These are phyloP conservation scores for Aureobasidium namibiae DNA, from an alignment of 2,329 filamentous ascomycete genomes.

Conservation along the genomic window DNA sequence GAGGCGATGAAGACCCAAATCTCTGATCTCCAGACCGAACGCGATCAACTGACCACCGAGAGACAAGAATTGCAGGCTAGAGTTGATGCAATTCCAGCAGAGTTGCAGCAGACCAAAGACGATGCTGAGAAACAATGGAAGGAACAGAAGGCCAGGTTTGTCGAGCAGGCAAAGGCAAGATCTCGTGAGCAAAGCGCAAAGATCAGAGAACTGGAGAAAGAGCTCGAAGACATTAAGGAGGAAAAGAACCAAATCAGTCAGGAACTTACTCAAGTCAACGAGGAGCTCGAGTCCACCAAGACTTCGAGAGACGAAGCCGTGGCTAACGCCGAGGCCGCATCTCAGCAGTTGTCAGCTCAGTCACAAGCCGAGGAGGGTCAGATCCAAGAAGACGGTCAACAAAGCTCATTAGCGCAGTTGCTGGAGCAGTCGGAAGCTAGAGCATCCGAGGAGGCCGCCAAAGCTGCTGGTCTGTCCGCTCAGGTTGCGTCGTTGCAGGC, in stretches of 20 bases:
- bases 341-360: neutral
- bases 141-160: slow-evolving; percentile 39
- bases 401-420: neutral
- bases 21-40: slow-evolving; percentile 45
- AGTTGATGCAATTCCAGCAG: slow-evolving; percentile 39
- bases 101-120: slow-evolving; percentile 37
- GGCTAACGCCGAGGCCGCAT: slow-evolving; percentile 33
- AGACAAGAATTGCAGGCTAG: slow-evolving; percentile 44
- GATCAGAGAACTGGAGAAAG: slow-evolving; percentile 45
- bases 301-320: slow-evolving; percentile 57
- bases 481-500: slow-evolving; percentile 47
- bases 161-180: slow-evolving; percentile 46
- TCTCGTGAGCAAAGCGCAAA: slow-evolving; percentile 58
- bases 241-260: slow-evolving; percentile 44
- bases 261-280: slow-evolving; percentile 20
- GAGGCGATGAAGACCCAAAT: slow-evolving; percentile 80
- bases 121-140: slow-evolving; percentile 36
- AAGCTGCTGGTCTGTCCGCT: slow-evolving; percentile 27
- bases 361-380: slow-evolving; percentile 19
- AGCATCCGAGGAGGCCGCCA: slow-evolving; percentile 30
- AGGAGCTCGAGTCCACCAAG: slow-evolving; percentile 54
- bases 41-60: slow-evolving; percentile 43
- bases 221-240: slow-evolving; percentile 52
- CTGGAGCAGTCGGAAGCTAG: slow-evolving; percentile 35
- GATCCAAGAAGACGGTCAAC: slow-evolving; percentile 14